Evolutionary conservation across 495 filamentous ascomycete genomes (phyloP).

Genomic region (Aspergillus baeticus): DNA sequence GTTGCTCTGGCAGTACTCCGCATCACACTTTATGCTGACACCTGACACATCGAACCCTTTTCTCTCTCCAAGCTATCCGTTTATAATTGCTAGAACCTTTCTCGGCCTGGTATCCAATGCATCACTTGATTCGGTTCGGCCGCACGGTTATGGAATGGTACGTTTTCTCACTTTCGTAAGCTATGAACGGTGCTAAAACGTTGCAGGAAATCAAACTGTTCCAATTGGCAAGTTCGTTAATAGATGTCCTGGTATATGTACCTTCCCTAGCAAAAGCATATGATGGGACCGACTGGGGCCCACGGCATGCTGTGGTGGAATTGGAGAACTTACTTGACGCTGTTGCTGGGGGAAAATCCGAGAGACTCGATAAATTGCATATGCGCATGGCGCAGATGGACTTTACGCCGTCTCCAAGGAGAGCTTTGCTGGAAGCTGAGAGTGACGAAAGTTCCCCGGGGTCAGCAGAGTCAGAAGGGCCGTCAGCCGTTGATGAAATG

Average conservation of each 20-base stretch:
- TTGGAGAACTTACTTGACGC: constrained; percentile 8
- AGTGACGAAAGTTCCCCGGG: background rate
- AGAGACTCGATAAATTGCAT: constrained; percentile 8
- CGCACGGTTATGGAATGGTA: constrained; percentile 16
- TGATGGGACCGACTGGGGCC: background rate
- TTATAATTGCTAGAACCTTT: constrained; percentile 8
- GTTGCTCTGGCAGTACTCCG: constrained; percentile 12
- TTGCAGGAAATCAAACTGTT: constrained; percentile 10
- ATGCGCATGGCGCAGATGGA: constrained; percentile 5
- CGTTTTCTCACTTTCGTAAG: background rate
- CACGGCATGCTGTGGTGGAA: constrained; percentile 4
- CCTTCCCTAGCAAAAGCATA: constrained; percentile 1
- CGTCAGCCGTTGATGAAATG: background rate
- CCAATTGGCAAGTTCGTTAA: constrained; percentile 9
- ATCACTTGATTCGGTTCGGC: constrained; percentile 12
- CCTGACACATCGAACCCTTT: constrained; percentile 3
- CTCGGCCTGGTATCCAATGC: constrained; percentile 4
- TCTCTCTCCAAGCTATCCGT: constrained; percentile 5
- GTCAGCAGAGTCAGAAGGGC: background rate
- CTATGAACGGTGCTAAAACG: background rate
- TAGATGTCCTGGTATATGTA: constrained; percentile 11
- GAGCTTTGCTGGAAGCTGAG: background rate
- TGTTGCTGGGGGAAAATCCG: constrained; percentile 8
- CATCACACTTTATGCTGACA: constrained; percentile 10
- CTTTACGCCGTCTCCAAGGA: constrained; percentile 1